Base-by-base conservation (phyloP, 164 flowering plant species). In the Vitis riparia region DNA sequence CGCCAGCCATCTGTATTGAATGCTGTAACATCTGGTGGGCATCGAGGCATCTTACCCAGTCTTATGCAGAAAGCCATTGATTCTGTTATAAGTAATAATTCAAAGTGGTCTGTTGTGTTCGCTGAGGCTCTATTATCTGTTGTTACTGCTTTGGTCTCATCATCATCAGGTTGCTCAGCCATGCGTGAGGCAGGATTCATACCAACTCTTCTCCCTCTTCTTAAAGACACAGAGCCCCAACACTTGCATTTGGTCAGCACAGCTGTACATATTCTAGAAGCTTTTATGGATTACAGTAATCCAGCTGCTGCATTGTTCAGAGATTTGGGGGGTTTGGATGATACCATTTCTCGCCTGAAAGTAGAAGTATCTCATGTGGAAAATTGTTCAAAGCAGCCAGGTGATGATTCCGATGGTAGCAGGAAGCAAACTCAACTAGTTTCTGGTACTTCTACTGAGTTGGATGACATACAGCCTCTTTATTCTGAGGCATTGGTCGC, bases 51-150 rank as follows among this genome's bases (percentile, higher is more conserved):
- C 55, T 77, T 94, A 30, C 88, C 97, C 11, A 88, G 97, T 77
- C 93, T 94, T 52, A 87, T 94, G 95, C 97, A 94, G 83, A 94
- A 88, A 80, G 93, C 91, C 23, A 85, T 92, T 74, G 93, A 86
- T 71, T 85, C 92, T 63, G 86, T 91, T 63, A 75, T 77, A 62
- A 77, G 76, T 68, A 79, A 79, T 69, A 70, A 88, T 65, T 88
- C 93, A 66, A 88, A 88, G 68, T 84, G 92, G 89, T 88, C 95
- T 68, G 84, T 89, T 64, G 87, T 82, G 68, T 91, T 89, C 81
- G 93, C 95, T 3, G 98, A 94, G 83, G 86, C 98, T 57, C 82
- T 94, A 47, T 76, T 92, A 67, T 88, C 97, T 48, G 89, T 94
- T 61, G 92, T 94, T 44, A 88, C 97, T 64, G 88, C 85, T 72